Evolutionary conservation across 805 yeast species (phyloP).

Genomic region (Pichia manshurica): DNA sequence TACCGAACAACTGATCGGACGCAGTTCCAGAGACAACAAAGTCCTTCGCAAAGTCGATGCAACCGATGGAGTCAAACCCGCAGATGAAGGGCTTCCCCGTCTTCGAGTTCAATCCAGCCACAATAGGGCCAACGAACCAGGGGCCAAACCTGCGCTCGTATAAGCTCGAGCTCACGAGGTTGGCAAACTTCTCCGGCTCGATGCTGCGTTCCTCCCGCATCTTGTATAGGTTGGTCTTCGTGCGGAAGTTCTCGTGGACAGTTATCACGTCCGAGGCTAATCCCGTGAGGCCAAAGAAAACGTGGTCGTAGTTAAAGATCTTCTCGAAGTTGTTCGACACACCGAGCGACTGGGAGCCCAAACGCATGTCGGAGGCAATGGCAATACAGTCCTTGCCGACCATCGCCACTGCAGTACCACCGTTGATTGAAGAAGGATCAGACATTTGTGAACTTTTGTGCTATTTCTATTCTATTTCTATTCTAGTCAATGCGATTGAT

Average conservation of each 20-base stretch:
- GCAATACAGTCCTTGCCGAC: constrained; percentile 98
- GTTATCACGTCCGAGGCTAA: constrained; percentile 92
- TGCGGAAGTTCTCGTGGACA: constrained; percentile 71
- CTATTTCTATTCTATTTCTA: background rate
- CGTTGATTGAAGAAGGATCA: constrained; percentile 74
- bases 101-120: constrained; percentile 87
- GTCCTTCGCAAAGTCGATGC: constrained; percentile 91
- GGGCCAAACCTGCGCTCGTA: constrained; percentile 94
- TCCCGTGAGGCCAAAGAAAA: constrained; percentile 89
- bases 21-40: constrained; percentile 96
- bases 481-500: background rate
- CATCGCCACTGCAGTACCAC: constrained; percentile 99
- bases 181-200: constrained; percentile 92
- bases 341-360: constrained; percentile 92
- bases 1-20: constrained; percentile 92
- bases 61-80: constrained; percentile 94
- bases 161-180: constrained; percentile 81
- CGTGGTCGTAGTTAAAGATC: constrained; percentile 79
- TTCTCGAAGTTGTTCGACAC: constrained; percentile 90
- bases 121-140: constrained; percentile 93
- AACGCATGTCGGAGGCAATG: constrained; percentile 89
- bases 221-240: constrained; percentile 82
- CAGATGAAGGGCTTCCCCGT: constrained; percentile 84
- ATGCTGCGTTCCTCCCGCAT: constrained; percentile 85
- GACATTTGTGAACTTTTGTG: constrained; percentile 42